A percentile compares a stretch with the other conserved stretches of the same genome.
These are phyloP conservation scores for Aspergillus ibericus DNA, from an alignment of 2,329 filamentous ascomycete genomes.

Conservation along the genomic window DNA sequence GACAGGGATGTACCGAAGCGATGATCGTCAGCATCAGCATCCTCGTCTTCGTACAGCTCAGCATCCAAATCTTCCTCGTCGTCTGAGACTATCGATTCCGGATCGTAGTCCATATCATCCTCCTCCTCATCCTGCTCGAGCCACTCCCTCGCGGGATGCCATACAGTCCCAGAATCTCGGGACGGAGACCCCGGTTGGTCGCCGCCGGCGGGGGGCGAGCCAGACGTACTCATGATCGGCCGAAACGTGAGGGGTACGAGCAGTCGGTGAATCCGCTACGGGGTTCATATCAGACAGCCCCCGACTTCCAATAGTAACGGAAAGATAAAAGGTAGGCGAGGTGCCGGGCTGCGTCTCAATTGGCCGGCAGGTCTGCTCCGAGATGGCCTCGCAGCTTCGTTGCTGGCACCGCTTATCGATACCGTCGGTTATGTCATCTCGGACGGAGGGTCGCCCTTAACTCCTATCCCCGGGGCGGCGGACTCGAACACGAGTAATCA, in stretches of 20 bases:
- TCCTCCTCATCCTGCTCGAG: constrained; percentile 39
- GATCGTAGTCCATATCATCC: constrained; percentile 54
- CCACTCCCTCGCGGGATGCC: constrained; percentile 41
- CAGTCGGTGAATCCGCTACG: constrained; percentile 6
- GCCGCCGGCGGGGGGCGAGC: constrained; percentile 27
- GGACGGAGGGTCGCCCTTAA: neutral
- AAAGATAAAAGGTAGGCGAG: neutral
- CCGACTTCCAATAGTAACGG: constrained; percentile 2
- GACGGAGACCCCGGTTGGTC: constrained; percentile 19
- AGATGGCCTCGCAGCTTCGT: neutral
- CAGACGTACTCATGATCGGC: constrained; percentile 31
- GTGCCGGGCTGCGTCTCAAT: constrained; percentile 3
- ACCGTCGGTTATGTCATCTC: constrained; percentile 6
- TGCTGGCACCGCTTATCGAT: constrained; percentile 5
- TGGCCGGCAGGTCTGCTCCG: constrained; percentile 3
- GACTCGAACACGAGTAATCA: neutral
- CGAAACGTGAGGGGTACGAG: constrained; percentile 7
- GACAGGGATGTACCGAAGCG: constrained; percentile 14
- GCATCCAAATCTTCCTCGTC: constrained; percentile 37
- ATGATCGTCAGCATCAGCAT: constrained; percentile 33
- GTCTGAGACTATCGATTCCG: constrained; percentile 37
- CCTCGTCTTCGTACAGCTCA: constrained; percentile 39
- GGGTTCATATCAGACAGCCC: constrained; percentile 11
- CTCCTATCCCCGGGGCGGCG: constrained; percentile 2
- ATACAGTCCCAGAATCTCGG: constrained; percentile 27